Percentiles rank a stretch among this genome's conserved stretches.
Conservation (phyloP, 2,329 filamentous ascomycete genomes). For the Trichoderma lentiforme region DNA sequence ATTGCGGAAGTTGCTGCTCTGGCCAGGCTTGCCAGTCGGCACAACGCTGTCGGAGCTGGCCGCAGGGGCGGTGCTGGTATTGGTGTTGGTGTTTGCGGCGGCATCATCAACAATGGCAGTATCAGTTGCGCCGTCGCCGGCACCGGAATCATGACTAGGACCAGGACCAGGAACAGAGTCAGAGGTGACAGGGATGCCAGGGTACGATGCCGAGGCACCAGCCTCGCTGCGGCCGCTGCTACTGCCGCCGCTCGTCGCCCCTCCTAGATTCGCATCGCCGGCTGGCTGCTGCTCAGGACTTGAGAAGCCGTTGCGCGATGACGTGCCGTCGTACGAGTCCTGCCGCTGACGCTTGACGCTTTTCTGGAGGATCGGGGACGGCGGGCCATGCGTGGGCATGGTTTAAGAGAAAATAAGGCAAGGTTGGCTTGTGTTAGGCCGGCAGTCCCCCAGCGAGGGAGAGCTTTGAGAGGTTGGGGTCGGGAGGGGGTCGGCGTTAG, state of each 20-base stretch:
- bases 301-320: slow-evolving; percentile 32
- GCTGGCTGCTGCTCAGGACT: slow-evolving; percentile 35
- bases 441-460: slow-evolving; percentile 3
- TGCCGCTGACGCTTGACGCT: slow-evolving; percentile 53
- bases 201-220: slow-evolving; percentile 5
- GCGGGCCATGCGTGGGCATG: slow-evolving; percentile 41
- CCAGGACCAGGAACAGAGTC: slow-evolving; percentile 43
- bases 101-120: slow-evolving; percentile 26
- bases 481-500: slow-evolving; percentile 3
- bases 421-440: slow-evolving; percentile 7
- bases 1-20: slow-evolving; percentile 71
- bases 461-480: slow-evolving; percentile 2
- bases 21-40: slow-evolving; percentile 45
- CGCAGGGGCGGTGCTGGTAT: neutral
- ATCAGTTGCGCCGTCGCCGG: slow-evolving; percentile 34
- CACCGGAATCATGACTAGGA: slow-evolving; percentile 62
- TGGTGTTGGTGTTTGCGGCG: neutral
- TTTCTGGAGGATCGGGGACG: slow-evolving; percentile 49
- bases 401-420: neutral
- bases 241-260: neutral
- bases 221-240: slow-evolving; percentile 8
- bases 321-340: slow-evolving; percentile 49
- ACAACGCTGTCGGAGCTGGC: slow-evolving; percentile 29
- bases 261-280: slow-evolving; percentile 16
- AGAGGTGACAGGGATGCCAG: slow-evolving; percentile 18